Evolutionary conservation across 306 rosid genomes (phyloP).

Genomic region (Argentina anserina): DNA sequence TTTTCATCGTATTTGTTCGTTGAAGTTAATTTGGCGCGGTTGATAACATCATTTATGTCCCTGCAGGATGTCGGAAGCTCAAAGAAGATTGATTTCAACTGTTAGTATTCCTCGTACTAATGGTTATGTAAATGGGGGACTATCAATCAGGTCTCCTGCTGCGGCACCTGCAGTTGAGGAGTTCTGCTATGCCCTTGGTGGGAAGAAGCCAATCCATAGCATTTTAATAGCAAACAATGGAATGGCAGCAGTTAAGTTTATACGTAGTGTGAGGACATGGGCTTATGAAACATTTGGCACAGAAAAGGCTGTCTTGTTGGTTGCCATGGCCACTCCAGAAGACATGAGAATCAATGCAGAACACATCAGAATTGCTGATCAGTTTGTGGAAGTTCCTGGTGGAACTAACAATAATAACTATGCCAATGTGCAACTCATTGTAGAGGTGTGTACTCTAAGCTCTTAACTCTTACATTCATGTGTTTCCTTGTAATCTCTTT

Average conservation of each 20-base stretch:
- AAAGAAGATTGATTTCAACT: slow-evolving; percentile 37
- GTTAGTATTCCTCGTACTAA: slow-evolving; percentile 50
- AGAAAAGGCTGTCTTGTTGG: slow-evolving; percentile 92
- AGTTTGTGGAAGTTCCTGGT: slow-evolving; percentile 99
- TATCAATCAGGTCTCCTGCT: slow-evolving; percentile 59
- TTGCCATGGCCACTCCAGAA: slow-evolving; percentile 99
- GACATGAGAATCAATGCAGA: slow-evolving; percentile 99
- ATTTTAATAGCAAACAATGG: slow-evolving; percentile 97
- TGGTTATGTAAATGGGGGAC: slow-evolving; percentile 50
- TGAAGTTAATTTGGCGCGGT: slow-evolving; percentile 14
- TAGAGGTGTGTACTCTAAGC: slow-evolving; percentile 63
- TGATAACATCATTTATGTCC: slow-evolving; percentile 16
- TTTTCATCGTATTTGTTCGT: neutral
- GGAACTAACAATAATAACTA: slow-evolving; percentile 99
- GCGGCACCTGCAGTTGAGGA: slow-evolving; percentile 66
- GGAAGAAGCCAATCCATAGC: slow-evolving; percentile 90
- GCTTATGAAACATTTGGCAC: slow-evolving; percentile 94
- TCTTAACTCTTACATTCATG: slow-evolving; percentile 2
- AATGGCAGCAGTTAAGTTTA: slow-evolving; percentile 99
- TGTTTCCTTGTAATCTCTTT: neutral
- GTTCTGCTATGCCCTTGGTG: slow-evolving; percentile 83
- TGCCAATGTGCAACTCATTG: slow-evolving; percentile 95
- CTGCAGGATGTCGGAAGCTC: slow-evolving; percentile 56
- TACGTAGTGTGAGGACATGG: slow-evolving; percentile 94
- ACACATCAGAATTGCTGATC: slow-evolving; percentile 98